These are phyloP conservation scores for Exserohilum rostratum DNA, from an alignment of 2,329 filamentous ascomycete species.

Conservation along the genomic window DNA sequence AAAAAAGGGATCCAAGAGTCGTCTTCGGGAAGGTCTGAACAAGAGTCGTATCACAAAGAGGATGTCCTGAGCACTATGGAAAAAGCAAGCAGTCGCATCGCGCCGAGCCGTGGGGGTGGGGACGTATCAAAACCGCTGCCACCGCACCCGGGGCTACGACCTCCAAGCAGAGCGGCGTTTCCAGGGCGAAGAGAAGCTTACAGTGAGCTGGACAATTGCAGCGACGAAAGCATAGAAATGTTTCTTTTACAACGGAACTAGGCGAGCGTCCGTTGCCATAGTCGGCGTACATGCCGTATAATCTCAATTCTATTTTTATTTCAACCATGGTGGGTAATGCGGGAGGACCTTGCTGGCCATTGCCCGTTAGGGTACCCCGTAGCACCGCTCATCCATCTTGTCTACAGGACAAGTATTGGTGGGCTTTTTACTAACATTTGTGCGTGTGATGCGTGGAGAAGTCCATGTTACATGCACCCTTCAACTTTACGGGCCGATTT, in stretches of 20 bases:
- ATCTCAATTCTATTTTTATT: background rate
- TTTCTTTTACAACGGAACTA: slow-evolving; percentile 9
- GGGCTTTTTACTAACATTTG: no score
- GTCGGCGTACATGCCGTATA: background rate
- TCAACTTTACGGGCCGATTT: background rate
- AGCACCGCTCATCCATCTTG: no score
- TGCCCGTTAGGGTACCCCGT: no score
- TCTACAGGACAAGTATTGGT: no score
- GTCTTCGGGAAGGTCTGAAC: slow-evolving; percentile 1
- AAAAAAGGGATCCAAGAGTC: background rate
- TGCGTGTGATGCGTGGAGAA: no score
- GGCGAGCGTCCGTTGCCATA: no score
- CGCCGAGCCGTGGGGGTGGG: background rate
- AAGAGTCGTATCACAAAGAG: slow-evolving; percentile 5
- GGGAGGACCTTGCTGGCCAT: no score
- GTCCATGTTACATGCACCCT: no score
- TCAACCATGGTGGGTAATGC: no score
- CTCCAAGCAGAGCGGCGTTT: slow-evolving; percentile 8
- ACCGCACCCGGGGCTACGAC: slow-evolving; percentile 3
- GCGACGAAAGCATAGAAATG: slow-evolving; percentile 12
- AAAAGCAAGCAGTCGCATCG: slow-evolving; percentile 1
- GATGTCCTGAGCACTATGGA: background rate
- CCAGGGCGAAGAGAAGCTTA: slow-evolving; percentile 8
- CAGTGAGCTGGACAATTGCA: slow-evolving; percentile 2
- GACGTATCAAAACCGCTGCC: background rate